These are phyloP conservation scores for Thraustotheca clavata DNA, from an alignment of 352 stramenopile genomes.

Conservation along the genomic window DNA sequence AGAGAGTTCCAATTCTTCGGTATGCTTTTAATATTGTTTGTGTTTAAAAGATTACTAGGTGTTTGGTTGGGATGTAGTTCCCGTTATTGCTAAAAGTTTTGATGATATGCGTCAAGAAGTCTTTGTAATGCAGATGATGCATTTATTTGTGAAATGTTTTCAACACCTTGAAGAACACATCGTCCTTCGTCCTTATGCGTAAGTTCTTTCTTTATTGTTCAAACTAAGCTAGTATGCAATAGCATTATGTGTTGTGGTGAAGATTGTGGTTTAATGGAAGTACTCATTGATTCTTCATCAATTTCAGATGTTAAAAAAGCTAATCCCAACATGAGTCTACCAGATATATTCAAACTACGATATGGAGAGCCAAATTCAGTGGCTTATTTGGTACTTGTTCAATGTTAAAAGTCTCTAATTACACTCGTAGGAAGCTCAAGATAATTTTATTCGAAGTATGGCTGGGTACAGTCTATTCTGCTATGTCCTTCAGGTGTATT, in stretches of 20 bases:
- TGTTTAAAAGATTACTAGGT: slow-evolving; percentile 20
- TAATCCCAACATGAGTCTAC: slow-evolving; percentile 25
- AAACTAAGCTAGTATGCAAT: background rate
- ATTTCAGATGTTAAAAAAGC: slow-evolving; percentile 95
- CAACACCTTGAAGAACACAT: slow-evolving; percentile 80
- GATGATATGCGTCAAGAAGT: slow-evolving; percentile 96
- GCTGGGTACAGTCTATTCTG: slow-evolving; percentile 94
- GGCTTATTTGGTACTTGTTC: background rate
- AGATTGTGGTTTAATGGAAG: slow-evolving; percentile 91
- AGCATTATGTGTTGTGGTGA: slow-evolving; percentile 90
- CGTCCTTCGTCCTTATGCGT: slow-evolving; percentile 90
- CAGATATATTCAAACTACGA: slow-evolving; percentile 40
- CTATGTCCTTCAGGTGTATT: slow-evolving; percentile 90
- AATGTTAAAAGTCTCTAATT: no score
- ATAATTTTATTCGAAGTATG: slow-evolving; percentile 92
- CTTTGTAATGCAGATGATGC: slow-evolving; percentile 93
- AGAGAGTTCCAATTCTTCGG: slow-evolving; percentile 43
- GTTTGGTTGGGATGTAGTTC: slow-evolving; percentile 78
- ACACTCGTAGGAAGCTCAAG: slow-evolving; percentile 78
- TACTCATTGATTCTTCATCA: slow-evolving; percentile 92
- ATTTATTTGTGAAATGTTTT: slow-evolving; percentile 91
- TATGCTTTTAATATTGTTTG: slow-evolving; percentile 17
- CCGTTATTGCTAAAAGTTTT: slow-evolving; percentile 96
- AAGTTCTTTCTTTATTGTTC: background rate
- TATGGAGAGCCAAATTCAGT: background rate